Percentiles rank a stretch among this genome's conserved stretches.
Conservation (phyloP, 805 yeast genomes). For the Schwanniomyces pseudopolymorphus region DNA sequence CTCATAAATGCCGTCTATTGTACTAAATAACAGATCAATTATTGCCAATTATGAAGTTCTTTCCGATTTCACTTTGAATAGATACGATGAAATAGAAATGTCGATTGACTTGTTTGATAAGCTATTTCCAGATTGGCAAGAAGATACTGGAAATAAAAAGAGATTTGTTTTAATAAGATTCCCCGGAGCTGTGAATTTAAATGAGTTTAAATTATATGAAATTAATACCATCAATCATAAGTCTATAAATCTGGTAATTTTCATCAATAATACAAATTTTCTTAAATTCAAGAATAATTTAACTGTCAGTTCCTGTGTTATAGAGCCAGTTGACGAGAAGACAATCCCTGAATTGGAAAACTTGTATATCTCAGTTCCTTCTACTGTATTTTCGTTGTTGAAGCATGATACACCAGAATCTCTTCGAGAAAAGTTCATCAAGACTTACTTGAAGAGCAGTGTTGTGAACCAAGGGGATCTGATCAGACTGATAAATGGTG, state of each 20-base stretch:
- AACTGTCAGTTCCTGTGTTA: slow-evolving; percentile 40
- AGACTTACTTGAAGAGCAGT: slow-evolving; percentile 19
- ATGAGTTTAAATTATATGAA: slow-evolving; percentile 32
- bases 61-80: slow-evolving; percentile 26
- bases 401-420: slow-evolving; percentile 27
- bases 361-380: slow-evolving; percentile 49
- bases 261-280: slow-evolving; percentile 39
- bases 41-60: slow-evolving; percentile 30
- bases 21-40: neutral
- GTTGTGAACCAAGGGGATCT: slow-evolving; percentile 43
- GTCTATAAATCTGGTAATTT: slow-evolving; percentile 28
- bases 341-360: slow-evolving; percentile 41
- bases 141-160: slow-evolving; percentile 2
- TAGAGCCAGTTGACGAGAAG: slow-evolving; percentile 31
- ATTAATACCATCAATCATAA: slow-evolving; percentile 26
- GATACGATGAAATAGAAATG: slow-evolving; percentile 27
- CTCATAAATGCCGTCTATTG: neutral
- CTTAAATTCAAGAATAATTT: slow-evolving; percentile 31
- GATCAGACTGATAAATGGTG: slow-evolving; percentile 47
- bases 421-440: slow-evolving; percentile 33
- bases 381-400: slow-evolving; percentile 35
- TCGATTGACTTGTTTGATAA: slow-evolving; percentile 33
- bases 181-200: slow-evolving; percentile 38
- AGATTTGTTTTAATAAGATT: slow-evolving; percentile 35
- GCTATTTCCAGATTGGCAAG: slow-evolving; percentile 24